A percentile compares a stretch with the other conserved stretches of the same genome.
Evolutionary conservation across 495 filamentous ascomycete species (phyloP).

Genomic region (Xylaria telfairii): DNA sequence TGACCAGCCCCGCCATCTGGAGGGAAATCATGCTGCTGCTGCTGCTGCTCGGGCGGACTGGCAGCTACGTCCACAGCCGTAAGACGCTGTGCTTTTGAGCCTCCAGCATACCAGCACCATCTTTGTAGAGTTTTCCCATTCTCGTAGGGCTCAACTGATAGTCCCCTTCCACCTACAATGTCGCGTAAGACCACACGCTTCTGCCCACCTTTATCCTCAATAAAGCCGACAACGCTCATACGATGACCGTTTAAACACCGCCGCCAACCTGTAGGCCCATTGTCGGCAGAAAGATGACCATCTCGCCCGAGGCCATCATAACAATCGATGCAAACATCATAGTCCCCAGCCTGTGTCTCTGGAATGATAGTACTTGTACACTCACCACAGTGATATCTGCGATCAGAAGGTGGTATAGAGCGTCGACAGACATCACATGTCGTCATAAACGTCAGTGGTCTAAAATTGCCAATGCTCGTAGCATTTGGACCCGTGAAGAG

Average conservation of each 20-base stretch:
- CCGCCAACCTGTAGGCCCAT: conserved; percentile 80
- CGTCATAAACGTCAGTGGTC: conserved; percentile 69
- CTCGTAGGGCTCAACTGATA: conserved; percentile 61
- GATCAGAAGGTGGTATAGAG: conserved; percentile 69
- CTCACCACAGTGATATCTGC: conserved; percentile 73
- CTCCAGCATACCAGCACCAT: conserved; percentile 39
- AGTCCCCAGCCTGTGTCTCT: conserved; percentile 73
- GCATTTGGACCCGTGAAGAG: conserved; percentile 47
- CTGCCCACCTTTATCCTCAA: conserved; percentile 65
- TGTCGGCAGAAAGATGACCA: conserved; percentile 69
- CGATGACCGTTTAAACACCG: conserved; percentile 80
- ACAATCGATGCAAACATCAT: conserved; percentile 81
- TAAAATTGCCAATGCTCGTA: conserved; percentile 40
- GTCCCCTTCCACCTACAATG: conserved; percentile 71
- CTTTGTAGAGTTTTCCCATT: conserved; percentile 34
- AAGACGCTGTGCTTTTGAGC: conserved; percentile 36
- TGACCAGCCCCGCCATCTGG: conserved; percentile 73
- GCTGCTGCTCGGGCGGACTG: conserved; percentile 33
- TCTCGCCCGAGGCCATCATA: conserved; percentile 68
- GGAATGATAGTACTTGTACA: conserved; percentile 43
- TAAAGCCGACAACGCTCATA: conserved; percentile 80
- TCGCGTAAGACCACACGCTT: conserved; percentile 66
- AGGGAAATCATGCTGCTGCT: conserved; percentile 59
- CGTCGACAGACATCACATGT: conserved; percentile 77
- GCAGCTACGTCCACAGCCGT: conserved; percentile 41